phyloP scores from a whole-genome alignment of 2,329 filamentous ascomycete genomes.

The Fusarium fujikuroi region DNA sequence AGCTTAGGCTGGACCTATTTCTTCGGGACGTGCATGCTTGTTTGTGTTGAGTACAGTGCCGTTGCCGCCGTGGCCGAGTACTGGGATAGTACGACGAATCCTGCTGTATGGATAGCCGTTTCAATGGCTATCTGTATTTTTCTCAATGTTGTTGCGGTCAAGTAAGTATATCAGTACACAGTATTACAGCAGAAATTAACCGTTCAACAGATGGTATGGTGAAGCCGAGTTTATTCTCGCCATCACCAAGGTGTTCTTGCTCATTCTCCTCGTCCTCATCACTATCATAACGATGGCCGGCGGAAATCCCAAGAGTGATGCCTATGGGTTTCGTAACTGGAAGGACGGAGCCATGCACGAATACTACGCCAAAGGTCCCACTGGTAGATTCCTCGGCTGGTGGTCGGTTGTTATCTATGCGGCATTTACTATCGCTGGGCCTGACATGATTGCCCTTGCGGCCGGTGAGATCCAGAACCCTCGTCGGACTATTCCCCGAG shows the following conservation, averaged over 20 bases:
- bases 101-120: background rate
- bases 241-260: background rate
- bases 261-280: background rate
- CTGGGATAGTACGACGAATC: background rate
- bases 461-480: slow-evolving; percentile 73
- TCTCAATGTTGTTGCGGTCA: background rate
- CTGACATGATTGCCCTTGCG: slow-evolving; percentile 70
- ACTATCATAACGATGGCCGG: background rate
- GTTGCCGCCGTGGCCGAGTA: background rate
- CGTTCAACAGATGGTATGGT: background rate
- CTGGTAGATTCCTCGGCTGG: slow-evolving; percentile 71
- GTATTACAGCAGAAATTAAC: rapidly evolving
- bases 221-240: background rate
- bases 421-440: slow-evolving; percentile 73
- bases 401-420: slow-evolving; percentile 69
- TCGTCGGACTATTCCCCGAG: slow-evolving; percentile 70
- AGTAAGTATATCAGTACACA: rapidly evolving
- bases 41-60: background rate
- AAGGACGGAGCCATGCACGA: background rate
- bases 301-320: background rate
- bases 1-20: background rate
- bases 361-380: slow-evolving; percentile 37
- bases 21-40: background rate
- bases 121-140: background rate
- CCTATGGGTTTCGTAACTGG: background rate